Conservation (phyloP, 108 stramenopile genomes). For the Discostella pseudostelligera region DNA sequence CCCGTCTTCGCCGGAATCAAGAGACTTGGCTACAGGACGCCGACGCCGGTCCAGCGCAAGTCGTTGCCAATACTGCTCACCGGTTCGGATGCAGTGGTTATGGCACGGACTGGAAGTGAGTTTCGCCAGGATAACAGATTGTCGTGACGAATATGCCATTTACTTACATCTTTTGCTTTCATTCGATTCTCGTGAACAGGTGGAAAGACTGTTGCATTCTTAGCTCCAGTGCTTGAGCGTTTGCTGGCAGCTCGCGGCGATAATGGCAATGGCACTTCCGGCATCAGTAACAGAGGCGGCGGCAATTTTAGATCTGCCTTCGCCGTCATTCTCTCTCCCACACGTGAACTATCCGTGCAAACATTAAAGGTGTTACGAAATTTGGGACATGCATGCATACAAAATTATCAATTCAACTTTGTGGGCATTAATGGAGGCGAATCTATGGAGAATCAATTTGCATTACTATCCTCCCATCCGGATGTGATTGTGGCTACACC, state of each 20-base stretch:
- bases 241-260: conserved; percentile 54
- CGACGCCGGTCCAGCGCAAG: conserved; percentile 98
- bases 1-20: conserved; percentile 80
- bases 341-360: conserved; percentile 95
- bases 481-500: conserved; percentile 98
- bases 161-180: conserved; percentile 34
- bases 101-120: conserved; percentile 91
- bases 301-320: conserved; percentile 33
- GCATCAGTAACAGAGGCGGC: conserved; percentile 1
- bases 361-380: conserved; percentile 83
- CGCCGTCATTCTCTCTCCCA: conserved; percentile 92
- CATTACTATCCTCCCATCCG: conserved; percentile 82
- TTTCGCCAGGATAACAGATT: not conserved
- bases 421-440: conserved; percentile 97
- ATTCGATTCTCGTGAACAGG: conserved; percentile 14
- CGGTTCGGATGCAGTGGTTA: conserved; percentile 91
- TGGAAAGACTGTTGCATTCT: conserved; percentile 96
- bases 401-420: conserved; percentile 49
- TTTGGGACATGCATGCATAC: conserved; percentile 65
- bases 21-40: conserved; percentile 92
- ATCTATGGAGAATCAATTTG: conserved; percentile 95
- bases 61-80: conserved; percentile 88
- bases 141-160: not conserved
- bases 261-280: not conserved
- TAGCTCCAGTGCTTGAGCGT: conserved; percentile 92